Evolutionary conservation across 495 filamentous ascomycete genomes (phyloP), one percentile per base, ranked within the genome.

Genomic region (Parachaetomium inaequale): DNA sequence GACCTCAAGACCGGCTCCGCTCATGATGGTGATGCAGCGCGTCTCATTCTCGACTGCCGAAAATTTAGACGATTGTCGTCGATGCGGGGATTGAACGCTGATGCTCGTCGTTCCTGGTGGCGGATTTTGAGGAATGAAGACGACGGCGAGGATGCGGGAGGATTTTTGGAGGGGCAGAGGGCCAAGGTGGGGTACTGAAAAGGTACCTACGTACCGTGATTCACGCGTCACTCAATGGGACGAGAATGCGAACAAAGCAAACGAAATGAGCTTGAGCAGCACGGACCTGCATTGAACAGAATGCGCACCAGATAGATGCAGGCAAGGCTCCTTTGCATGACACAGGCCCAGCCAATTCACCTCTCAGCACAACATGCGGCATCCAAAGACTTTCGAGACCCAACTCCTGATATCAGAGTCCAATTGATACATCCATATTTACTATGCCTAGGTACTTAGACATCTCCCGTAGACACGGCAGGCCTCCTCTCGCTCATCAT

Each of bases 401-500:
- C 5, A 10, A 17, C 36, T 40, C 36, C 12, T 40, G 36, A 15
- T 4, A 3, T 40, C 36, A 15, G 17, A 40, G 14, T 40, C 14
- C 36, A 40, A 40, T 40, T 40, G 12, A 40, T 12, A 40, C 36
- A 12, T 3, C 36, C 12, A 40, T 15, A 40, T 17, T 17, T 15
- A 17, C 14, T n/a, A n/a, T n/a, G n/a, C n/a, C n/a, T n/a, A n/a
- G n/a, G n/a, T n/a, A 40, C 1, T 17, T 7, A 55, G 34, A 17
- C 10, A 14, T 23, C n/a, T 38, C 51, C 54, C 28, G 46, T 47
- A 10, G 34, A 47, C 31, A 59, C 25, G 25, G 42, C 62, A 11
- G 63, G 58, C 57, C 86, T 81, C 74, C 83, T 88, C 68, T 81
- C 81, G 28, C 78, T 84, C 90, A 96, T 94, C 81, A 92, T 80